Conservation (phyloP, 75 land plant genomes). For the Adiantum capillusveneris region DNA sequence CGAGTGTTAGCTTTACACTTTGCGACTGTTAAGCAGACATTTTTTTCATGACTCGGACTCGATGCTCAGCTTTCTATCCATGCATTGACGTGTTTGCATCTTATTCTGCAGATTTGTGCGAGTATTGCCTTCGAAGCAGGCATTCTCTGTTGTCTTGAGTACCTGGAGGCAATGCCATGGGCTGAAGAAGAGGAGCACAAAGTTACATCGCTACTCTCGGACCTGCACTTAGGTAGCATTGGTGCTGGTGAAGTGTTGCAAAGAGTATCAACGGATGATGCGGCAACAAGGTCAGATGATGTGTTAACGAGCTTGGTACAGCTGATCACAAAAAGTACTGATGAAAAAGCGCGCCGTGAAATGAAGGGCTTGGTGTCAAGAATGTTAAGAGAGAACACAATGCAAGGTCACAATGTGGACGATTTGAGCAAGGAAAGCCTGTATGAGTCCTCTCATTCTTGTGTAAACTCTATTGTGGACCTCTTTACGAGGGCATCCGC, state of each 20-base stretch:
- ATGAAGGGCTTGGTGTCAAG: slow-evolving; percentile 37
- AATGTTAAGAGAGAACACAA: slow-evolving; percentile 34
- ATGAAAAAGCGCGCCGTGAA: slow-evolving; percentile 57
- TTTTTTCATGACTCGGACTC: too few relatives aligned
- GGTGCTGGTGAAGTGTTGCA: too few relatives aligned
- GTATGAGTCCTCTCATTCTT: slow-evolving; percentile 40
- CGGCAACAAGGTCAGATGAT: slow-evolving; percentile 16
- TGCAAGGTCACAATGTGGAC: neutral
- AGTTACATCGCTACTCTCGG: slow-evolving; percentile 29
- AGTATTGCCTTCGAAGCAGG: slow-evolving; percentile 47
- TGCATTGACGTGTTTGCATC: neutral
- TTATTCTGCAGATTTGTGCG: slow-evolving; percentile 38
- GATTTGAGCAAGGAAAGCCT: slow-evolving; percentile 29
- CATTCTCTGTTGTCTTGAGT: slow-evolving; percentile 39
- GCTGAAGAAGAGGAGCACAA: slow-evolving; percentile 54
- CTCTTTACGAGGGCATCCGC: slow-evolving; percentile 36
- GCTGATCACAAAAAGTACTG: slow-evolving; percentile 39
- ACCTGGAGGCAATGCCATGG: slow-evolving; percentile 63
- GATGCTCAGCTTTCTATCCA: too few relatives aligned
- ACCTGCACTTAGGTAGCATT: slow-evolving; percentile 33
- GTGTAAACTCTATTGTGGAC: slow-evolving; percentile 35
- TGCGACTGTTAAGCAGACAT: too few relatives aligned
- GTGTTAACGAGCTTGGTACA: slow-evolving; percentile 23
- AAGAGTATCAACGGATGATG: slow-evolving; percentile 11
- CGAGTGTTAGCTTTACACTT: too few relatives aligned